These are phyloP conservation scores for Botrytis tulipae DNA, from an alignment of 2,329 filamentous ascomycete genomes.

Conservation along the genomic window DNA sequence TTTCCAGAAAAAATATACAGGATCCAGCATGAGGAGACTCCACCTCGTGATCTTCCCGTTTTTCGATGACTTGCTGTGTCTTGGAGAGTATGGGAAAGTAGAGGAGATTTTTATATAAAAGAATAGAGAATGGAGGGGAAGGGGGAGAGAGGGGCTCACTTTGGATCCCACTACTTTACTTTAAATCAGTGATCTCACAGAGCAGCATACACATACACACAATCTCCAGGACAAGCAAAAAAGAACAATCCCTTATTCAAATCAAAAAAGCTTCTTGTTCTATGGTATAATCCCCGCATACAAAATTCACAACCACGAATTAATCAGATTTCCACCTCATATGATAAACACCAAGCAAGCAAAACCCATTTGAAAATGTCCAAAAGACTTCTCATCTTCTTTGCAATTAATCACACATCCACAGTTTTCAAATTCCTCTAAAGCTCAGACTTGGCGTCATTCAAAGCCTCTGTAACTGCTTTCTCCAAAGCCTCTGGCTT, in stretches of 20 bases:
- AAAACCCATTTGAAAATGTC: too few species aligned
- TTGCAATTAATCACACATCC: neutral
- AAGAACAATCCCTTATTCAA: neutral
- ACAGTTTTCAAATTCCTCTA: neutral
- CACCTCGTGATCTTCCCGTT: neutral
- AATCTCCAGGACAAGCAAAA: neutral
- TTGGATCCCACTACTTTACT: neutral
- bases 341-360: neutral
- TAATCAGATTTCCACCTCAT: neutral
- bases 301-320: neutral
- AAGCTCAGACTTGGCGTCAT: constrained; percentile 25
- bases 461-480: constrained; percentile 66
- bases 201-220: neutral
- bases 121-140: neutral
- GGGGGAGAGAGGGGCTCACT: too few species aligned
- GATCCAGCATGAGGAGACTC: neutral
- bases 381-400: neutral
- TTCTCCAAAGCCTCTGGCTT: constrained; percentile 81
- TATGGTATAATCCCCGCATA: neutral
- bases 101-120: neutral
- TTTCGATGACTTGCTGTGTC: neutral
- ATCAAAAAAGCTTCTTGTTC: neutral
- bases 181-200: neutral
- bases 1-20: too few species aligned
- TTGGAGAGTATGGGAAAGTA: neutral